A percentile compares a stretch with the other conserved stretches of the same genome.
Evolutionary conservation across 768 basidiomycete genomes (phyloP).

Genomic region (Gyrodon lividus): DNA sequence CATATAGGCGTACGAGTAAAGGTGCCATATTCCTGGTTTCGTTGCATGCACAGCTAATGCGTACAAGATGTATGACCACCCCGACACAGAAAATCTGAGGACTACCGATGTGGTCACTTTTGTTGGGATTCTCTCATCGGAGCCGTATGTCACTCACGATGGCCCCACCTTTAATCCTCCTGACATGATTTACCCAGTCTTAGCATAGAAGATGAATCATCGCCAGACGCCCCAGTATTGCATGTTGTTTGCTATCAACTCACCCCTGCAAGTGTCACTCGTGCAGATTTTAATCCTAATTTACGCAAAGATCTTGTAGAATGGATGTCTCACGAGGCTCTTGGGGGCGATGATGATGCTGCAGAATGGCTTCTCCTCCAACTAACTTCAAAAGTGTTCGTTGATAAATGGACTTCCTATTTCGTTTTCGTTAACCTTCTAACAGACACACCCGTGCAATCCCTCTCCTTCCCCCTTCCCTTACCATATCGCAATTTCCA

Average conservation of each 20-base stretch:
- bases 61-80: constrained; percentile 56
- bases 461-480: constrained; percentile 62
- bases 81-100: constrained; percentile 46
- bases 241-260: constrained; percentile 57
- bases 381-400: constrained; percentile 63
- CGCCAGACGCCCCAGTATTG: constrained; percentile 54
- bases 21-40: constrained; percentile 33
- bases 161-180: not conserved
- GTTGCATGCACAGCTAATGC: constrained; percentile 1
- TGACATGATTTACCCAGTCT: constrained; percentile 32
- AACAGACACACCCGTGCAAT: constrained; percentile 65
- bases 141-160: constrained; percentile 50
- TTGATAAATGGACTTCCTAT: constrained; percentile 4
- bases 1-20: constrained; percentile 77
- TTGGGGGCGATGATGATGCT: constrained; percentile 65
- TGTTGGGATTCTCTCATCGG: constrained; percentile 69
- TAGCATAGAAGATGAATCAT: constrained; percentile 37
- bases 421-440: constrained; percentile 1
- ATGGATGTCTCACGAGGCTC: constrained; percentile 72
- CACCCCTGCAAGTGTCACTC: not conserved
- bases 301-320: constrained; percentile 55
- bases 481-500: constrained; percentile 66
- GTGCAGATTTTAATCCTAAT: constrained; percentile 10
- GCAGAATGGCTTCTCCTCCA: constrained; percentile 76
- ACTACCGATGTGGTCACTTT: constrained; percentile 66